Evolutionary conservation across 768 basidiomycete genomes (phyloP), one percentile per base, ranked within the genome.

Genomic region (Leccinum longicurvipes): DNA sequence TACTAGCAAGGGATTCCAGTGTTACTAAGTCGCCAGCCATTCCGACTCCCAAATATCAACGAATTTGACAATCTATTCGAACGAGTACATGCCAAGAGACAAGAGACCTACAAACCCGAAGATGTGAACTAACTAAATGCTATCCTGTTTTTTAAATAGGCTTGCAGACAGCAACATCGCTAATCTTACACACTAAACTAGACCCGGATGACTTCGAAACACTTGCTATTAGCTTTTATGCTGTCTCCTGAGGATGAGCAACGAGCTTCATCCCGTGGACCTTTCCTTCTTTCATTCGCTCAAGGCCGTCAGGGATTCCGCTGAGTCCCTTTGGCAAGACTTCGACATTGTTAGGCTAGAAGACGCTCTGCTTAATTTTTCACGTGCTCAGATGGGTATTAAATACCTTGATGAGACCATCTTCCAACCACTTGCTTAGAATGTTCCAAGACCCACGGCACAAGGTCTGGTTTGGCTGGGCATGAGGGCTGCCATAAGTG

Each of bases 211-310:
- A 27, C 31, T 48, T 27, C 14, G 11, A 36, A 32, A 6, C 27
- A 8, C 7, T 48, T 17, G n/a, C 39, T 3, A 41, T 19, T 4
- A 6, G 5, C n/a, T 14, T 57, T 57, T 50, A 70, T 50, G 41
- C 57, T 7, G 72, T 74, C 36, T 79, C 75, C 54, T 73, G 72
- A 17, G 78, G 79, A 51, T 66, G 73, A 1, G 57, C 74, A 9
- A 82, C 70, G 19, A 81, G 60, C 61, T 82, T 82, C 15, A 57
- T 63, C 5, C 74, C 79, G n/a, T 77, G 79, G 28, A 79, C 68
- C 52, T 74, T 53, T 9, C 74, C 69, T 3, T 58, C 56, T 62
- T 64, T 66, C 61, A 81, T 42, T 56, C 63, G 64, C 45, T 73
- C 66, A 27, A 81, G 60, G 2, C 75, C 78, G 10, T 51, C 68